Conservation (phyloP, 1,284 basidiomycete genomes). For the Trametes sp. region DNA sequence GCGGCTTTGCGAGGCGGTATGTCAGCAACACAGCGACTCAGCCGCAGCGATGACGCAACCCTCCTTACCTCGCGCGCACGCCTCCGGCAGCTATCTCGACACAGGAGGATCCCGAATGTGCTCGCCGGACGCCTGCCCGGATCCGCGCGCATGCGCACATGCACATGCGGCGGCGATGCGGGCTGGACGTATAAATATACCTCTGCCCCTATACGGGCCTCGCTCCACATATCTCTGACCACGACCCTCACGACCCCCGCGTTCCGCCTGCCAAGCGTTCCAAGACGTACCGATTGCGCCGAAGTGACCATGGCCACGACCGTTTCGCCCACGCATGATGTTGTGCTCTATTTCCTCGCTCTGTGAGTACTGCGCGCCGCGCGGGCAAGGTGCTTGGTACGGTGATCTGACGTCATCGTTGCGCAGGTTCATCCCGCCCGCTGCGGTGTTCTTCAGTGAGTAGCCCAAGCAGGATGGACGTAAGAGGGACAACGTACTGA, state of each 20-base stretch:
- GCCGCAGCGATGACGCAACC: slow-evolving; percentile 18
- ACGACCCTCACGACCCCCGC: slow-evolving; percentile 12
- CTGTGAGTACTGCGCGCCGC: slow-evolving; percentile 45
- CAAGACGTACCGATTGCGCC: not conserved
- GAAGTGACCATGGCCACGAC: slow-evolving; percentile 17
- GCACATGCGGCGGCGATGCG: not conserved
- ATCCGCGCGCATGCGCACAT: no score
- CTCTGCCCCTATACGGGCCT: not conserved
- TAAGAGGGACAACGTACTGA: not conserved
- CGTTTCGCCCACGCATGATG: slow-evolving; percentile 48
- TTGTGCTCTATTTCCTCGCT: slow-evolving; percentile 57
- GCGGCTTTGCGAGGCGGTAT: not conserved
- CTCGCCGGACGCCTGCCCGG: not conserved
- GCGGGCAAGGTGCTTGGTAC: no score
- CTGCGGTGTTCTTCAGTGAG: slow-evolving; percentile 62
- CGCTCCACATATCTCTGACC: not conserved
- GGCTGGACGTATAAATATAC: not conserved
- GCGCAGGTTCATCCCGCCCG: slow-evolving; percentile 57
- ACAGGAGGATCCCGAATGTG: not conserved
- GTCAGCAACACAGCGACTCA: not conserved
- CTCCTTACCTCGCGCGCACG: not conserved
- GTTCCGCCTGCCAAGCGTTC: not conserved
- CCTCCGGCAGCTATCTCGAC: no score
- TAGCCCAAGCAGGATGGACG: slow-evolving; percentile 7
- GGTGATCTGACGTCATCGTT: slow-evolving; percentile 10